Percentiles rank a stretch among this genome's conserved stretches.
Evolutionary conservation across 495 filamentous ascomycete genomes (phyloP).

Genomic region (Daldinia childiae): DNA sequence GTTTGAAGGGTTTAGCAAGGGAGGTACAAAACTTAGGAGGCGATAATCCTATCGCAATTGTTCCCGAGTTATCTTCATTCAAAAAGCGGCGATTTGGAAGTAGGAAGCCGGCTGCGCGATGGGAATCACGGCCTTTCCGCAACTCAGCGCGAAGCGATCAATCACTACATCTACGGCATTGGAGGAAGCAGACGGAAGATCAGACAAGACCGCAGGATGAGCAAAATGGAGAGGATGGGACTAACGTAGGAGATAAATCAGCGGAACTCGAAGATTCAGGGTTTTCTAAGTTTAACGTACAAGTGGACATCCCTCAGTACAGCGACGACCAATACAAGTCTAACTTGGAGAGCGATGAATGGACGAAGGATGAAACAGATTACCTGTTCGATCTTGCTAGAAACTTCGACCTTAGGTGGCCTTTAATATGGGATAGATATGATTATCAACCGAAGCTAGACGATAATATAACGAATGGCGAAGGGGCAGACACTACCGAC

Average conservation of each 20-base stretch:
- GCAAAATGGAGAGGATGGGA: slow-evolving; percentile 23
- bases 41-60: slow-evolving; percentile 60
- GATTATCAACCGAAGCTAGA: slow-evolving; percentile 69
- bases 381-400: slow-evolving; percentile 78
- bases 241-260: slow-evolving; percentile 25
- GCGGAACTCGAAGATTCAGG: slow-evolving; percentile 58
- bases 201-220: slow-evolving; percentile 36
- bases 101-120: slow-evolving; percentile 70
- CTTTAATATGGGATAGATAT: slow-evolving; percentile 93
- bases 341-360: slow-evolving; percentile 75
- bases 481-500: slow-evolving; percentile 40
- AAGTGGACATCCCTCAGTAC: slow-evolving; percentile 77
- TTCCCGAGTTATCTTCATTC: slow-evolving; percentile 56
- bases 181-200: slow-evolving; percentile 62
- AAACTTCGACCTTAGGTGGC: slow-evolving; percentile 86
- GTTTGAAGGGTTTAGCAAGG: slow-evolving; percentile 65
- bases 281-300: slow-evolving; percentile 85
- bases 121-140: slow-evolving; percentile 62
- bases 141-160: slow-evolving; percentile 63
- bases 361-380: slow-evolving; percentile 92
- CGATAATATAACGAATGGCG: slow-evolving; percentile 37
- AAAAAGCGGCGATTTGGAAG: slow-evolving; percentile 60
- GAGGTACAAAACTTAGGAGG: slow-evolving; percentile 68
- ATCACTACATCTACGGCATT: slow-evolving; percentile 71
- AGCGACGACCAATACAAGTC: slow-evolving; percentile 85